A percentile compares a stretch with the other conserved stretches of the same genome.
These are phyloP conservation scores for Termitomyces eurrhizus DNA, from an alignment of 768 basidiomycete species.

Conservation along the genomic window DNA sequence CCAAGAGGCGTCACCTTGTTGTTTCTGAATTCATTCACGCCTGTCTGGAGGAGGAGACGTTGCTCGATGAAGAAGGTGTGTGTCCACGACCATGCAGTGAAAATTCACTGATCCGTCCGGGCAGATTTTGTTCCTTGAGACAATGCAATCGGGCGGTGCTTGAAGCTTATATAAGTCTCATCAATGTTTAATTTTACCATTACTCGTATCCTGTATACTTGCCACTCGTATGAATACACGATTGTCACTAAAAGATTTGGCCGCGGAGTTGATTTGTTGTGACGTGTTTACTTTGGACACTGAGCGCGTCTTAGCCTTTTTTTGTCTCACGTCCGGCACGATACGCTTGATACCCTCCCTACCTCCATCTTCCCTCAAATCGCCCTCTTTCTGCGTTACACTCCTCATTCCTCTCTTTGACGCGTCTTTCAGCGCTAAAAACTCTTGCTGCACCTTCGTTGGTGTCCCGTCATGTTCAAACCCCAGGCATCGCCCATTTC, in stretches of 20 bases:
- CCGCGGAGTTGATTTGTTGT: conserved; percentile 4
- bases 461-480: conserved; percentile 32
- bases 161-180: not conserved
- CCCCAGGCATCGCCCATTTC: conserved; percentile 63
- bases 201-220: not conserved
- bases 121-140: conserved; percentile 25
- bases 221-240: not conserved
- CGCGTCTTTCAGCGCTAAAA: not conserved
- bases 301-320: conserved; percentile 14
- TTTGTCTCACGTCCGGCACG: conserved; percentile 8
- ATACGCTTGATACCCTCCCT: conserved; percentile 6
- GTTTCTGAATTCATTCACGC: conserved; percentile 74
- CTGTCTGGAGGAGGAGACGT: conserved; percentile 77
- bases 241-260: not conserved
- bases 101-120: conserved; percentile 1
- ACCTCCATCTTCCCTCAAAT: not conserved
- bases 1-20: conserved; percentile 76
- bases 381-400: conserved; percentile 1
- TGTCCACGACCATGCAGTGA: not conserved
- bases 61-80: conserved; percentile 81
- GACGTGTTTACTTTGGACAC: conserved; percentile 9
- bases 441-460: conserved; percentile 6
- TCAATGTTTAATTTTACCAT: not conserved
- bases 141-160: not conserved
- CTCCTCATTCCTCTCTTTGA: conserved; percentile 5